These are phyloP conservation scores for Chytriomyces confervae DNA, from an alignment of 192 early-diverging fungal genomes.

Conservation along the genomic window DNA sequence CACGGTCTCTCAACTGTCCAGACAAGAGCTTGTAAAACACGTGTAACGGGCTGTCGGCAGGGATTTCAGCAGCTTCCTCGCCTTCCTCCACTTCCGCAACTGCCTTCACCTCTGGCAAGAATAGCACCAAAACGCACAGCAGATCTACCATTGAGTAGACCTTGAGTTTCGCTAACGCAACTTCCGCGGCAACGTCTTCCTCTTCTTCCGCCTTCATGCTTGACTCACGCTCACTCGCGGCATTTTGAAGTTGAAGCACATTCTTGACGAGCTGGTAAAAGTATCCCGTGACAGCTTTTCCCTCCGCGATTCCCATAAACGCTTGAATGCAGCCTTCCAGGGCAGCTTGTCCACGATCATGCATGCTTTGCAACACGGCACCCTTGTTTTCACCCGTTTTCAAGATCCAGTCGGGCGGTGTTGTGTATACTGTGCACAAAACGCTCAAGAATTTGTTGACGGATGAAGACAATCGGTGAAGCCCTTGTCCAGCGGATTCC, in stretches of 20 bases:
- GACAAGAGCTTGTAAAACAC: constrained; percentile 54
- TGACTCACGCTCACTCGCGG: constrained; percentile 11
- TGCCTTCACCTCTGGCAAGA: constrained; percentile 62
- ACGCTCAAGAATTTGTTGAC: constrained; percentile 52
- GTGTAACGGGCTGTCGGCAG: constrained; percentile 42
- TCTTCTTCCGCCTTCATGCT: constrained; percentile 70
- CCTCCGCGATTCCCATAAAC: constrained; percentile 56
- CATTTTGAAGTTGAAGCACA: constrained; percentile 48
- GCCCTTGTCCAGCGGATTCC: constrained; percentile 27
- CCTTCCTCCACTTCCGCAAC: neutral
- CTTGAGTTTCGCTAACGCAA: constrained; percentile 60
- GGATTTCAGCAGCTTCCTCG: constrained; percentile 35
- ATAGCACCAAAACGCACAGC: constrained; percentile 73
- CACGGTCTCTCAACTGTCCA: constrained; percentile 67
- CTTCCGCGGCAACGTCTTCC: constrained; percentile 56
- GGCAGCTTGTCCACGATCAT: constrained; percentile 52
- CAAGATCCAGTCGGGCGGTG: constrained; percentile 29
- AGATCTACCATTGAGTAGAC: constrained; percentile 91
- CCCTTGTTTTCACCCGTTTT: constrained; percentile 41
- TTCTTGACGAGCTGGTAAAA: constrained; percentile 59
- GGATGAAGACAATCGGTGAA: constrained; percentile 39
- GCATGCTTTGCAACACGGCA: constrained; percentile 50
- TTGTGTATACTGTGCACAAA: constrained; percentile 62
- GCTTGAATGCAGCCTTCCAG: constrained; percentile 50
- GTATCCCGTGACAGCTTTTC: constrained; percentile 46